Percentiles rank a stretch among this genome's conserved stretches.
These are phyloP conservation scores for Vaccinium darrowii DNA, from an alignment of 148 eudicot species.

Conservation along the genomic window DNA sequence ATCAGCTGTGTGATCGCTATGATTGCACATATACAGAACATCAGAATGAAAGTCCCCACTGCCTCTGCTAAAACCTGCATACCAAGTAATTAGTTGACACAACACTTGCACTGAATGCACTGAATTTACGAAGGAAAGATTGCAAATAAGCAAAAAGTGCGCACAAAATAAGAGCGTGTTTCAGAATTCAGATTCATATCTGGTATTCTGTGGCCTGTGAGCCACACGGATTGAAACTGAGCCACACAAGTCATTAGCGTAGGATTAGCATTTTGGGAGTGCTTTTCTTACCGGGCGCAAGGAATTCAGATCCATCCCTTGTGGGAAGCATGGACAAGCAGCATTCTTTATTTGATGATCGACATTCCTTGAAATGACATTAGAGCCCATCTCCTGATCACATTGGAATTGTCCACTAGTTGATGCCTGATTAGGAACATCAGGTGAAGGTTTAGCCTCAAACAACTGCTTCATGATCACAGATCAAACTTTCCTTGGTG, in stretches of 20 bases:
- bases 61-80: conserved; percentile 67
- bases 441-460: conserved; percentile 18
- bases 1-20: conserved; percentile 49
- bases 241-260: background rate
- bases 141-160: background rate
- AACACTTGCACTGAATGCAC: background rate
- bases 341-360: conserved; percentile 6
- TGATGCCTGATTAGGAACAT: conserved; percentile 25
- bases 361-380: background rate
- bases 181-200: background rate
- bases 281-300: conserved; percentile 36
- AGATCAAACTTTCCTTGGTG: background rate
- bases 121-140: background rate
- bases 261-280: background rate
- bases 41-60: conserved; percentile 62
- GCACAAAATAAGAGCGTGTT: background rate
- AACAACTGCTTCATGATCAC: conserved; percentile 28
- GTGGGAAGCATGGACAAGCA: conserved; percentile 16
- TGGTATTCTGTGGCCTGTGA: too few species aligned
- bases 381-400: conserved; percentile 35
- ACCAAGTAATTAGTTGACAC: background rate
- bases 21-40: conserved; percentile 70
- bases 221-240: too few species aligned
- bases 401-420: conserved; percentile 19
- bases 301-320: conserved; percentile 26